phyloP scores from a whole-genome alignment of 2,329 filamentous ascomycete genomes.

The Dactylellina sp. region DNA sequence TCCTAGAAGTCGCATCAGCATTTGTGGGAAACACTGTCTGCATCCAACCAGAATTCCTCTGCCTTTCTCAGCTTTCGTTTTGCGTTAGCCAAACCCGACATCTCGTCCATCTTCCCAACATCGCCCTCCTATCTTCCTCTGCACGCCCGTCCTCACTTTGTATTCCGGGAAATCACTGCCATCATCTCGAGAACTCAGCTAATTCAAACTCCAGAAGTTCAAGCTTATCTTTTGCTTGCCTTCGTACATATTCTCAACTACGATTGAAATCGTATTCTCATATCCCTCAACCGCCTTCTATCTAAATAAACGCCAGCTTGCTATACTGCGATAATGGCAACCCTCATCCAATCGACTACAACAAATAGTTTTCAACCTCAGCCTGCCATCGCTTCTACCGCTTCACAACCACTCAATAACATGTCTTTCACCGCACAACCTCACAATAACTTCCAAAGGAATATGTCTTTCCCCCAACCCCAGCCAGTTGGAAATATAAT shows the following conservation, averaged over 20 bases:
- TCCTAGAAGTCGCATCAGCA: slow-evolving; percentile 6
- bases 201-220: too few species aligned
- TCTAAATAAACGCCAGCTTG: neutral
- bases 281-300: slow-evolving; percentile 23
- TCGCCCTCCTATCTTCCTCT: too few species aligned
- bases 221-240: too few species aligned
- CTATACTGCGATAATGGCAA: slow-evolving; percentile 72
- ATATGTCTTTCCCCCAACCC: slow-evolving; percentile 66
- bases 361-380: slow-evolving; percentile 70
- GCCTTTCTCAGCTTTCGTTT: too few species aligned
- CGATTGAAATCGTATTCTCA: neutral
- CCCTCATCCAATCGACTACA: slow-evolving; percentile 76
- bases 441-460: slow-evolving; percentile 59
- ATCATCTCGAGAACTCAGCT: too few species aligned
- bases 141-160: too few species aligned
- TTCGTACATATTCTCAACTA: too few species aligned
- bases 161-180: too few species aligned
- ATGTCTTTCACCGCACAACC: slow-evolving; percentile 69
- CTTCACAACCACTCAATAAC: slow-evolving; percentile 75
- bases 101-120: too few species aligned
- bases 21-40: too few species aligned
- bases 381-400: slow-evolving; percentile 78
- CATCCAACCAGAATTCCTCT: too few species aligned
- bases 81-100: too few species aligned
- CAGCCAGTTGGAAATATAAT: slow-evolving; percentile 68